Base-by-base conservation (phyloP, 805 yeast genomes). In the Lachancea cidri region DNA sequence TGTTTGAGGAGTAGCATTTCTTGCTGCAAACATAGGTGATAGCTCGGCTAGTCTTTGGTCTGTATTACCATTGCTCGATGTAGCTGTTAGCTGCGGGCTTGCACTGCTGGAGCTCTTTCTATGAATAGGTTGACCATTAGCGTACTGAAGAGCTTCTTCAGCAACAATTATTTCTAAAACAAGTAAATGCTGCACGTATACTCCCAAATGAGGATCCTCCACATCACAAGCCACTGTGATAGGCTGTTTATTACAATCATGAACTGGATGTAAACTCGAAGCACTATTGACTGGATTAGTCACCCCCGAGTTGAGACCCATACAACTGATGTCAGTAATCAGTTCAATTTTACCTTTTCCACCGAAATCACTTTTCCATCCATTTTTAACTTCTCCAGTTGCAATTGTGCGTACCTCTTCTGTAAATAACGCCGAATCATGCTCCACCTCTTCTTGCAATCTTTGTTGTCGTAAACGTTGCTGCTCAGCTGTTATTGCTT, bases 291-390 rank as follows among this genome's bases (percentile, higher is more conserved):
- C 53, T 35, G 77, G 77, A 25, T 67, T 68, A 11, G 68, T 58
- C 0, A 74, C 62, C 4, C 75, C 75, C 37, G 87, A 76, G 7
- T 81, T 68, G 37, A 83, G 64, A 39, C 74, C 68, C 66, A 74
- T 70, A 17, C 84, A 75, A 15, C 75, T 72, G 30, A 85, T 74
- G 33, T 84, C 86, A 0, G 85, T 86, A 22, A 83, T 81, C 35
- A 88, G 60, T 60, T 87, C 96, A 45, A 89, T 81, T 41, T 77
- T 72, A 4, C 98, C 98, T 34, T 72, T 72, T 32, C 79, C 83
- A 4, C 79, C 64, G 58, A 83, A 89, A 62, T 93, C 98, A 1
- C 93, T 79, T 60, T 93, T 93, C 99, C 99, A 93, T 3, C 99
- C 99, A 22, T 76, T 71, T 57, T 84, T 86, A 56, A 87, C 64